Conservation (phyloP, 2,329 filamentous ascomycete genomes). For the Emergomyces pasteurianus region DNA sequence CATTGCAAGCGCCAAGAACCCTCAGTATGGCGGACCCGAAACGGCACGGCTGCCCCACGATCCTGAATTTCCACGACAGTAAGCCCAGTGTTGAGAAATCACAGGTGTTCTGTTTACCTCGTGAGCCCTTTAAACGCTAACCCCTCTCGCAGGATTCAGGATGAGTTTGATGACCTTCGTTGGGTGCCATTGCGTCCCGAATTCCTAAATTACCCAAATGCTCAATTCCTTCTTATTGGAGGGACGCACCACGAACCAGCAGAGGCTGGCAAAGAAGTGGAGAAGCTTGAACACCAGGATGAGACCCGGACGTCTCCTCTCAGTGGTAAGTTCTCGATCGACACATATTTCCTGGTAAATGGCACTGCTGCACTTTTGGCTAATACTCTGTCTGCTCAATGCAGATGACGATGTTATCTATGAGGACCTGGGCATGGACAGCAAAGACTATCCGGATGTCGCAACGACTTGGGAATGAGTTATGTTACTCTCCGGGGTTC, state of each 20-base stretch:
- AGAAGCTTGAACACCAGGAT: conserved; percentile 66
- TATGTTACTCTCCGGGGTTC: neutral
- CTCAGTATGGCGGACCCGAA: conserved; percentile 45
- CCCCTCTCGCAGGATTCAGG: conserved; percentile 43
- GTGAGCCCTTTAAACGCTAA: neutral
- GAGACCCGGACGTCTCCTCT: conserved; percentile 52
- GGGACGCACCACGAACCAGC: conserved; percentile 40
- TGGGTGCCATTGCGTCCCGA: conserved; percentile 66
- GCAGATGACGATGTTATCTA: conserved; percentile 49
- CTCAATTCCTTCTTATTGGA: conserved; percentile 70
- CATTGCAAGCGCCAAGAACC: conserved; percentile 70
- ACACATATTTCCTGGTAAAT: neutral
- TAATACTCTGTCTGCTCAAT: neutral
- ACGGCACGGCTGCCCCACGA: conserved; percentile 51
- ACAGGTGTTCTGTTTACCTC: neutral
- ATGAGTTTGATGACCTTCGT: conserved; percentile 59
- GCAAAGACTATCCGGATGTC: conserved; percentile 53
- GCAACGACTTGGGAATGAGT: conserved; percentile 45
- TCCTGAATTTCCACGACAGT: conserved; percentile 61
- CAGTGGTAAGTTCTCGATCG: conserved; percentile 32
- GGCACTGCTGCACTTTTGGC: neutral
- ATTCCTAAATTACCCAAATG: conserved; percentile 61
- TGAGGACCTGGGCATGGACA: conserved; percentile 44
- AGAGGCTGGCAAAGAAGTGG: conserved; percentile 57
- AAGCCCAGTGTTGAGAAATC: conserved; percentile 19